Base-by-base conservation (phyloP, 1,284 basidiomycete genomes). In the Ustilago loliicola region DNA sequence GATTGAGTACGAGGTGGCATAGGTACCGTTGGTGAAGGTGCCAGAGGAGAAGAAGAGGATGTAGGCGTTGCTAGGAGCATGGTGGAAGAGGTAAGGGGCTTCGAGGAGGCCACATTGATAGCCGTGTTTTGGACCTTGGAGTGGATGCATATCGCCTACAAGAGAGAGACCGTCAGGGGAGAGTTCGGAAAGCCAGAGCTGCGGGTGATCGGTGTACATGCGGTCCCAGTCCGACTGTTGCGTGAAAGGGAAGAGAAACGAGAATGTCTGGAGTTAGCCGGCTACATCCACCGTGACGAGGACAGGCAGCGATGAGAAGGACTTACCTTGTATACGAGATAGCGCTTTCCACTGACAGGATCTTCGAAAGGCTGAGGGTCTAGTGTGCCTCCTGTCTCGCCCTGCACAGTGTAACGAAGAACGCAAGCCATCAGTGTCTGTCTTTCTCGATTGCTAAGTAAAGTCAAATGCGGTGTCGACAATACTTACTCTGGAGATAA, bases 301-400 rank as follows among this genome's bases (percentile, higher is more conserved):
- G 15, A 15, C n/a, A n/a, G 5, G 34, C 47, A 45, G 42, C 5
- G 7, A 47, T 11, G n/a, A 32, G 25, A 32, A 32, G 23, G 58
- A 50, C 42, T 21, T 27, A 68, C 66, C 62, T 82, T 82, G 73
- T 74, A 81, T 19, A 82, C 66, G 15, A 82, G 67, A 48, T 76
- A 81, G 27, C 79, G 65, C 59, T 66, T 74, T 30, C 73, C 70
- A 40, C 58, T 72, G 30, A 32, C 52, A 0, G 79, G 79, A 25
- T 82, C 79, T 21, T 80, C 63, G 53, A 82, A 82, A 8, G 79
- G 79, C 48, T 82, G 80, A 3, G 80, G 80, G 30, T 82, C 80
- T 27, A 82, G 61, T 6, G 63, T 75, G 2, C 80, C 80, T 0
- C 77, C 80, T 0, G 66, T 61, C 30, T 79, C 79, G 7, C 76